Evolutionary conservation across 345 rosid genomes (phyloP).

Genomic region (Boechera divaricarpa): DNA sequence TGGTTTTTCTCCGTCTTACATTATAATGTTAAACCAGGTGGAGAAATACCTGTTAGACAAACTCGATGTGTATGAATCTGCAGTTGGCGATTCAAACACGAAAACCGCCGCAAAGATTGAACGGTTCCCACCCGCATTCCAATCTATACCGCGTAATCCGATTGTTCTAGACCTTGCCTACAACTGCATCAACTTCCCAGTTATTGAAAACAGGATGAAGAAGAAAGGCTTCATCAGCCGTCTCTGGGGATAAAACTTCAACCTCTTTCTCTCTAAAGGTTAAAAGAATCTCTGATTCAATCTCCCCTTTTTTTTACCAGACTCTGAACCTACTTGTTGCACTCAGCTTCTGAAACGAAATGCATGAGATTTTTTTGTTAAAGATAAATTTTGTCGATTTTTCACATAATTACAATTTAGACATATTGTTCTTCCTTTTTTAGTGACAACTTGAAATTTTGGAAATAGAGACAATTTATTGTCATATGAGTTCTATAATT

Average conservation of each 20-base stretch:
- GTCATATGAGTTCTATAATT: background rate
- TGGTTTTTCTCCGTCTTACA: background rate
- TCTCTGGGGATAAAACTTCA: no score
- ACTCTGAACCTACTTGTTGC: background rate
- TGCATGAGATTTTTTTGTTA: constrained; percentile 1
- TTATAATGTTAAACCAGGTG: constrained; percentile 51
- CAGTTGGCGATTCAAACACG: constrained; percentile 66
- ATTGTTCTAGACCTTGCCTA: constrained; percentile 88
- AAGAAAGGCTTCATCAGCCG: constrained; percentile 83
- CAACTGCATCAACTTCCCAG: constrained; percentile 73
- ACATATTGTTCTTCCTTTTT: background rate
- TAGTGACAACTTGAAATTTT: constrained; percentile 26
- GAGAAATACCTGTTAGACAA: constrained; percentile 79
- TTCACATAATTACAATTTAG: constrained; percentile 29
- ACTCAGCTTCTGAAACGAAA: constrained; percentile 24
- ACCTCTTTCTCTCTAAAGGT: background rate
- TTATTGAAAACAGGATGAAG: constrained; percentile 84
- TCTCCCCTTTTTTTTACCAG: constrained; percentile 5
- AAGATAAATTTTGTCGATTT: background rate
- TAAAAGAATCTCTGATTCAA: constrained; percentile 25
- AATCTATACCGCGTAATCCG: constrained; percentile 74
- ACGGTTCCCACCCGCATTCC: constrained; percentile 84
- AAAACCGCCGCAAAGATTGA: constrained; percentile 71
- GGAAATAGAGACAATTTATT: constrained; percentile 19
- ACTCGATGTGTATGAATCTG: constrained; percentile 82